Conservation (phyloP, 2,329 filamentous ascomycete species). For the Aphanocladium album region DNA sequence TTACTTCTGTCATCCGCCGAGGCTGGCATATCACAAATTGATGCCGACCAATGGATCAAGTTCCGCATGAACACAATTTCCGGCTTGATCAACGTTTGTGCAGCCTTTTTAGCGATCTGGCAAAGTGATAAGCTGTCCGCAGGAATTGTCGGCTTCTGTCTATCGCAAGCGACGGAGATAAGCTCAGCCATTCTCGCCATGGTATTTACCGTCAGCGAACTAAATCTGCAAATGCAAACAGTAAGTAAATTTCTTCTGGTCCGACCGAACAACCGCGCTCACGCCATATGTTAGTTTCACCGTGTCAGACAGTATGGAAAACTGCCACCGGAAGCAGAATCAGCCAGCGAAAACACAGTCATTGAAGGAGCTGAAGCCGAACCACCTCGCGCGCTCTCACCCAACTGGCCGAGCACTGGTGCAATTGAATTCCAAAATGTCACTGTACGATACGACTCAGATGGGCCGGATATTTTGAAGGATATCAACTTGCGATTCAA, state of each 20-base stretch:
- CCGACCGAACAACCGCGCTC: not conserved
- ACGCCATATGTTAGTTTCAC: conserved; percentile 35
- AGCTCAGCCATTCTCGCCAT: conserved; percentile 46
- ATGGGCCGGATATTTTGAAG: conserved; percentile 44
- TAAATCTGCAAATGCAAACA: conserved; percentile 47
- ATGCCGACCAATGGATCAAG: conserved; percentile 54
- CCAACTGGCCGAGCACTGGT: conserved; percentile 41
- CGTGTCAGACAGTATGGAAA: conserved; percentile 45
- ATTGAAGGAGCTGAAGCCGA: conserved; percentile 33
- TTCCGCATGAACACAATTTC: conserved; percentile 51
- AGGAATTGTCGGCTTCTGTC: conserved; percentile 51
- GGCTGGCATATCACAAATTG: conserved; percentile 36
- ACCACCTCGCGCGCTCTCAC: conserved; percentile 32
- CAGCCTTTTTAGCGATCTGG: conserved; percentile 47
- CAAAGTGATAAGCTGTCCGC: conserved; percentile 42
- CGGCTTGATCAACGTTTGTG: conserved; percentile 44
- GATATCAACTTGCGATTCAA: conserved; percentile 46
- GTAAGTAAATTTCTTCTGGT: conserved; percentile 27
- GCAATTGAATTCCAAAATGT: conserved; percentile 46
- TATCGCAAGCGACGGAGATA: conserved; percentile 50
- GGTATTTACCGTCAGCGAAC: conserved; percentile 49
- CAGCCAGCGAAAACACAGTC: conserved; percentile 33
- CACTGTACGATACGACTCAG: conserved; percentile 43
- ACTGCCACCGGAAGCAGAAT: conserved; percentile 37
- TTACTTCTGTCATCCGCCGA: conserved; percentile 42